Conservation (phyloP, 192 early-diverging fungal genomes). For the Haplosporangium gracile region DNA sequence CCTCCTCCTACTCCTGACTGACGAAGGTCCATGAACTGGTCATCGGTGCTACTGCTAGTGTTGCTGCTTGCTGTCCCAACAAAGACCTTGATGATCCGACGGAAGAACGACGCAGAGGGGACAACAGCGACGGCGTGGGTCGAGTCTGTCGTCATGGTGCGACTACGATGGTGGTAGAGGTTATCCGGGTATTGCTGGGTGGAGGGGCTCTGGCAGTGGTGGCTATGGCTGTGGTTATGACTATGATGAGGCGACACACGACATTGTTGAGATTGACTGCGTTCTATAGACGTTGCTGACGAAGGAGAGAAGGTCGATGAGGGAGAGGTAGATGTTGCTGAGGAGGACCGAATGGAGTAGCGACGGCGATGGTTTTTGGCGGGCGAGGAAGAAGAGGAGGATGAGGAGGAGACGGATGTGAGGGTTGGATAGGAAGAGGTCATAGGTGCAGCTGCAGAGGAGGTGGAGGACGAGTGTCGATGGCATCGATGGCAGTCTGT, state of each 20-base stretch:
- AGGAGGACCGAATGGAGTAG: conserved; percentile 22
- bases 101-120: conserved; percentile 31
- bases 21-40: neutral
- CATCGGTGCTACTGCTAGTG: neutral
- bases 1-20: neutral
- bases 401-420: neutral
- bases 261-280: neutral
- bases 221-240: neutral
- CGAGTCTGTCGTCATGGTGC: neutral
- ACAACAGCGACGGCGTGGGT: conserved; percentile 3
- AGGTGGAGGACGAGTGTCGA: conserved; percentile 14
- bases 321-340: neutral
- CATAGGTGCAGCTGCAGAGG: neutral
- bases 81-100: conserved; percentile 34
- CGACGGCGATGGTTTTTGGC: conserved; percentile 17
- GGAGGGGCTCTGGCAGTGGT: conserved; percentile 2
- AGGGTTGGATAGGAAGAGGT: neutral
- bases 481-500: conserved; percentile 10
- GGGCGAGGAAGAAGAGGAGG: neutral
- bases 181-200: neutral
- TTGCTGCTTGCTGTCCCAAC: conserved; percentile 1
- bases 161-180: neutral
- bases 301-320: conserved; percentile 1
- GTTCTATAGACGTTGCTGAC: neutral
- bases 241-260: neutral